Evolutionary conservation across 768 basidiomycete species (phyloP).

Genomic region (Lyophyllum decastes): DNA sequence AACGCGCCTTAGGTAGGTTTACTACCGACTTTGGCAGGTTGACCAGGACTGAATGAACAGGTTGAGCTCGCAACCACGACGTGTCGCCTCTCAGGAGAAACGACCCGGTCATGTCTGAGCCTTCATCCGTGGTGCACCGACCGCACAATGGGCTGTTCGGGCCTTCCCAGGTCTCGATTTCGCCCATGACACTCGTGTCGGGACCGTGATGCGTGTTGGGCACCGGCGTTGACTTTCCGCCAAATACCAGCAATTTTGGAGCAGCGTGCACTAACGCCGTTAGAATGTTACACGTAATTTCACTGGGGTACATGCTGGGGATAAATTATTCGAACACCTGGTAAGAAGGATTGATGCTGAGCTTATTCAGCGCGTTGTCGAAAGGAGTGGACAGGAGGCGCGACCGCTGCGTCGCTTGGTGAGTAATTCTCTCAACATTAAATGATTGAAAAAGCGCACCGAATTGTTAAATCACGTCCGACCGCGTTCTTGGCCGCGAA

Average conservation of each 20-base stretch:
- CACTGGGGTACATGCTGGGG: constrained; percentile 98
- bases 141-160: constrained; percentile 27
- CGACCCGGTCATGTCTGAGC: too few species aligned
- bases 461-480: constrained; percentile 95
- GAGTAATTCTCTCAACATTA: neutral
- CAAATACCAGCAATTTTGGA: constrained; percentile 74
- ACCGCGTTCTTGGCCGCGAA: constrained; percentile 90
- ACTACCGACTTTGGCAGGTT: too few species aligned
- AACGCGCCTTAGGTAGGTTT: too few species aligned
- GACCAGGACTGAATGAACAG: too few species aligned
- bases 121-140: too few species aligned
- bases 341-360: constrained; percentile 89
- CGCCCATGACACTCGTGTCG: constrained; percentile 91
- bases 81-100: too few species aligned
- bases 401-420: constrained; percentile 52
- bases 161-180: constrained; percentile 76
- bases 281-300: constrained; percentile 85
- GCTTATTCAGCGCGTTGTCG: constrained; percentile 90
- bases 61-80: too few species aligned
- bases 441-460: constrained; percentile 41
- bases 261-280: constrained; percentile 79
- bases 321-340: constrained; percentile 99
- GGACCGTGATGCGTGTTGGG: constrained; percentile 93
- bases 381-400: constrained; percentile 86
- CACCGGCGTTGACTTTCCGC: constrained; percentile 66